phyloP scores from a whole-genome alignment of 139 green algal species.

The Astrephomene gubernaculifera region DNA sequence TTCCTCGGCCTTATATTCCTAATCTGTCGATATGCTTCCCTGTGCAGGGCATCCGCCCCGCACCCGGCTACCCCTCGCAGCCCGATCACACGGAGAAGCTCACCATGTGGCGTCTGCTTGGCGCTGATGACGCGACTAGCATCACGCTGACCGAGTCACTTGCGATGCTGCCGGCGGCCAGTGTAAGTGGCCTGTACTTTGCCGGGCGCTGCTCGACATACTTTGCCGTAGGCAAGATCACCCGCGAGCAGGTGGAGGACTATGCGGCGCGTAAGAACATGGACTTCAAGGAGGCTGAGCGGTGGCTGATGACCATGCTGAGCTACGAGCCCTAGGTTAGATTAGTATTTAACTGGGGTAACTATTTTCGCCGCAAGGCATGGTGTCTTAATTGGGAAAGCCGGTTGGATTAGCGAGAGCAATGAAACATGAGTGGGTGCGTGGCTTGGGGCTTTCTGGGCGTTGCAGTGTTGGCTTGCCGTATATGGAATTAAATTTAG shows the following conservation, averaged over 20 bases:
- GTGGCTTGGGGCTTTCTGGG: no score
- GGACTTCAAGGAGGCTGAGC: slow-evolving; percentile 81
- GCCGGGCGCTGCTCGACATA: slow-evolving; percentile 85
- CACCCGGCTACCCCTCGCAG: slow-evolving; percentile 98
- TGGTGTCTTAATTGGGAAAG: no score
- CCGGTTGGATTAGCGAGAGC: no score
- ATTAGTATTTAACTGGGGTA: no score
- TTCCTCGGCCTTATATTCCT: no score
- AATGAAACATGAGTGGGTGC: no score
- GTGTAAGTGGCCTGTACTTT: slow-evolving; percentile 97
- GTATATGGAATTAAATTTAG: no score
- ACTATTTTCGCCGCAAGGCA: no score
- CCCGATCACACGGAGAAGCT: slow-evolving; percentile 99
- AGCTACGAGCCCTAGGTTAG: slow-evolving; percentile 88
- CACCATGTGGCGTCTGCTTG: slow-evolving; percentile 97
- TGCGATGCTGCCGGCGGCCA: slow-evolving; percentile 96
- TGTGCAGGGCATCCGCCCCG: slow-evolving; percentile 94
- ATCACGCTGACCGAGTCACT: slow-evolving; percentile 95
- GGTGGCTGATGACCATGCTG: slow-evolving; percentile 92
- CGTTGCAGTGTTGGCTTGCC: no score
- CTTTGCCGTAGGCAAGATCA: slow-evolving; percentile 99
- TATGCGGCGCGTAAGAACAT: slow-evolving; percentile 95
- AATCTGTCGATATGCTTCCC: no score
- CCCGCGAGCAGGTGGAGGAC: slow-evolving; percentile 88
- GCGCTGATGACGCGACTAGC: slow-evolving; percentile 80